These are phyloP conservation scores for Talaromyces sp. DNA, from an alignment of 2,329 filamentous ascomycete genomes.

Conservation along the genomic window DNA sequence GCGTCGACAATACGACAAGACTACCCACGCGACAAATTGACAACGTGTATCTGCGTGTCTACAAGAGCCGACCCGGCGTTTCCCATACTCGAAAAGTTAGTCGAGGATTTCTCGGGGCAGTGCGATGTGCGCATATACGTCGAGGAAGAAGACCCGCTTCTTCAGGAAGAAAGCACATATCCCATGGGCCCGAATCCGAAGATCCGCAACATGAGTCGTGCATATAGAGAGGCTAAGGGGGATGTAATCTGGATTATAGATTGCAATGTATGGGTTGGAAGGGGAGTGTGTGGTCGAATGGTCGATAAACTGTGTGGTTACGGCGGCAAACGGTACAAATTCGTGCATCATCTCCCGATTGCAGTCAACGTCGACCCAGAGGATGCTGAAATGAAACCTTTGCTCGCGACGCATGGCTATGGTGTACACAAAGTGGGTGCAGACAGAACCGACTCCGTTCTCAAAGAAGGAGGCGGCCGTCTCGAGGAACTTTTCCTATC, in stretches of 20 bases:
- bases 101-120: conserved; percentile 68
- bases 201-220: conserved; percentile 91
- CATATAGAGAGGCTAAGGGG: conserved; percentile 81
- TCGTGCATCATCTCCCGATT: conserved; percentile 90
- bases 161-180: conserved; percentile 55
- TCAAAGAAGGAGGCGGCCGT: conserved; percentile 65
- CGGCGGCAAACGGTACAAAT: conserved; percentile 64
- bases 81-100: conserved; percentile 66
- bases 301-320: conserved; percentile 80
- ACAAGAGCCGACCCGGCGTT: conserved; percentile 72
- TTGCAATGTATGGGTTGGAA: conserved; percentile 91
- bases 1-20: conserved; percentile 78
- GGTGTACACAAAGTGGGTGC: background rate
- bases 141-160: conserved; percentile 73
- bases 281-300: conserved; percentile 78
- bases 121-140: conserved; percentile 68
- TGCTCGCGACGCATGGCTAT: conserved; percentile 23
- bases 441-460: conserved; percentile 27
- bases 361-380: conserved; percentile 66
- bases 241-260: conserved; percentile 94
- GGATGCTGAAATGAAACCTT: conserved; percentile 27
- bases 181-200: conserved; percentile 92
- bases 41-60: conserved; percentile 78
- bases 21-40: conserved; percentile 73
- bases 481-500: conserved; percentile 95